phyloP scores from a whole-genome alignment of 768 basidiomycete species.

The Pulveroboletus sp. region DNA sequence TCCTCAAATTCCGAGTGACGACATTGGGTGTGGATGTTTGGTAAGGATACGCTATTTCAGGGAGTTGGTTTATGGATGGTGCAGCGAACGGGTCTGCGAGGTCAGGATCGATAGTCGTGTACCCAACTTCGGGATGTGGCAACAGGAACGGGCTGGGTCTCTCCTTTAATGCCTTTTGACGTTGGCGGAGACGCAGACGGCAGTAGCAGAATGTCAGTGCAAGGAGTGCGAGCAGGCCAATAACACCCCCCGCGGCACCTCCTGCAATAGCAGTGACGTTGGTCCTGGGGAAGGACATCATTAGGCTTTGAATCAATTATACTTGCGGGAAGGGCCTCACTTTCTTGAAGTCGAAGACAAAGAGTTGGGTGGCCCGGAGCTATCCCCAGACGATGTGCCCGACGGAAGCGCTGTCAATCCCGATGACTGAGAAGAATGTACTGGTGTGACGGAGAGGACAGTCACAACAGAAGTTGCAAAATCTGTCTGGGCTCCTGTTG shows the following conservation, averaged over 20 bases:
- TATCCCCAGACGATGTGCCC: conserved; percentile 8
- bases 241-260: conserved; percentile 14
- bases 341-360: conserved; percentile 3
- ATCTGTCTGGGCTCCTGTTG: not conserved
- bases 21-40: not conserved
- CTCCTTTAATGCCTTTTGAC: not conserved
- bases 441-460: conserved; percentile 1
- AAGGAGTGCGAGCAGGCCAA: conserved; percentile 14
- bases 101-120: not conserved
- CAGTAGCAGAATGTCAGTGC: conserved; percentile 8
- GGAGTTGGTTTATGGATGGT: not conserved
- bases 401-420: conserved; percentile 10
- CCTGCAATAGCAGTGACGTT: conserved; percentile 16
- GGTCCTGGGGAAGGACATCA: conserved; percentile 1
- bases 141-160: conserved; percentile 7
- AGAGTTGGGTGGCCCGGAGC: not conserved
- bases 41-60: conserved; percentile 3
- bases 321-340: conserved; percentile 4
- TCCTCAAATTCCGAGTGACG: not conserved
- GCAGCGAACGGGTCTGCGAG: conserved; percentile 3
- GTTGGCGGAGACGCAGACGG: conserved; percentile 10
- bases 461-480: not conserved
- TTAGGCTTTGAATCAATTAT: not conserved
- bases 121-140: conserved; percentile 4
- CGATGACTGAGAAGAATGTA: conserved; percentile 2